Evolutionary conservation across 2,329 filamentous ascomycete species (phyloP), one percentile per base, ranked within the genome.

Genomic region (Celoporthe dispersa): DNA sequence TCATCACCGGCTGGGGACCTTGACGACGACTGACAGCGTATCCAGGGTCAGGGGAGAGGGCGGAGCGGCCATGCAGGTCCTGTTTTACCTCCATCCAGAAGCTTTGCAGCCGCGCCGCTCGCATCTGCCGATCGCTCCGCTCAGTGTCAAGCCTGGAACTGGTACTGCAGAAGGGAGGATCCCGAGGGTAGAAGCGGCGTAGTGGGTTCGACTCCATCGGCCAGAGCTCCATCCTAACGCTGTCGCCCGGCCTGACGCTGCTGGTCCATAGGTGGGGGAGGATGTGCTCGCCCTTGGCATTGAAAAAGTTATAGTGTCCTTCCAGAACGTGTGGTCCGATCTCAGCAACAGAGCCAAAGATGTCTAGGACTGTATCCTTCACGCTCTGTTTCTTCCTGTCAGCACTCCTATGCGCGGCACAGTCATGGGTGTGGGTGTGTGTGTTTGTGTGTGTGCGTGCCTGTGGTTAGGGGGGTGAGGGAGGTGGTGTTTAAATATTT

Each of bases 221-320:
- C 53, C 66, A 57, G 66, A 70, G 68, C 2, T 8, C 57, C 69
- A 70, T 70, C 8, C n/a, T 55, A 14, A 70, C 44, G n/a, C n/a
- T 11, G n/a, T 51, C 62, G 25, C 66, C 69, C 2, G 69, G 69
- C 61, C 63, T 68, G 39, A 70, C 44, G 12, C 53, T 70, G 2
- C 51, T 35, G 25, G 9, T 44, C 69, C 69, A 70, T 8, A 70
- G 66, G 11, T 61, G 51, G 16, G 69, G 65, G 12, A 68, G 31
- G 1, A 70, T 57, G 19, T n/a, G 12, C 2, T 70, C 61, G 19
- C 66, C 69, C 28, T 65, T 68, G 48, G 61, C 44, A 3, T 33
- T 55, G 14, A 35, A 3, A 6, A 70, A 41, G 51, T 65, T 61
- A 16, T 65, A 70, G 39, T 70, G 69, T 1, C 61, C 65, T 28